Base-by-base conservation (phyloP, 2,329 filamentous ascomycete genomes). In the Colletotrichum graminicola region DNA sequence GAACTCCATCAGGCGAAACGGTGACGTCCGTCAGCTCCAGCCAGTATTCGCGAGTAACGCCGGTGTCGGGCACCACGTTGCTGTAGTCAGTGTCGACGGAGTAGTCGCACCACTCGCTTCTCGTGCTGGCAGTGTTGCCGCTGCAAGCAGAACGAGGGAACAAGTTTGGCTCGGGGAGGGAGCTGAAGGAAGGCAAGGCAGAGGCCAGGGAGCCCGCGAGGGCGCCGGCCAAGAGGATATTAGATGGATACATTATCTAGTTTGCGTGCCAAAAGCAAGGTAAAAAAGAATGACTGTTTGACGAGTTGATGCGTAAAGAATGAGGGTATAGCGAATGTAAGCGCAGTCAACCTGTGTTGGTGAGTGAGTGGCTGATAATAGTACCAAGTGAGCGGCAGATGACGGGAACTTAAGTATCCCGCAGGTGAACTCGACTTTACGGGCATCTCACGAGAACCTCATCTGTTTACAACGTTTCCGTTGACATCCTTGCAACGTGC, bases 41-140 rank as follows among this genome's bases (percentile, higher is more conserved):
- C 79, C 81, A 85, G 76, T 85, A 86, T 67, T 89, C 87, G 12
- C 83, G 78, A 16, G 83, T 86, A 0, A 85, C 84, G 1, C 86
- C 85, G 1, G 86, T 88, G 61, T 86, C 78, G 3, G 84, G 82
- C 8, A 76, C 77, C 1, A 78, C 76, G 0, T 77, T 77, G 36
- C 78, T 80, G 75, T 83, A 87, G 75, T 88, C 83, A 2, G 85
- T 87, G 51, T 82, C 78, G 56, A 87, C 80, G 60, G 83, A 83
- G 71, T 84, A 85, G 54, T 86, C 80, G 32, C 86, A 85, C 86
- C 86, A 86, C 66, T 80, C 77, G 18, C 74, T 72, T 16, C 81
- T 79, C 45, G 79, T 77, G 26, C 76, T 77, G 12, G 80, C 76
- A 0, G 77, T 78, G 72, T 81, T 81, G 49, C 78, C 75, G 60